A percentile compares a stretch with the other conserved stretches of the same genome.
Conservation (phyloP, 768 basidiomycete species). For the Mycena metata region DNA sequence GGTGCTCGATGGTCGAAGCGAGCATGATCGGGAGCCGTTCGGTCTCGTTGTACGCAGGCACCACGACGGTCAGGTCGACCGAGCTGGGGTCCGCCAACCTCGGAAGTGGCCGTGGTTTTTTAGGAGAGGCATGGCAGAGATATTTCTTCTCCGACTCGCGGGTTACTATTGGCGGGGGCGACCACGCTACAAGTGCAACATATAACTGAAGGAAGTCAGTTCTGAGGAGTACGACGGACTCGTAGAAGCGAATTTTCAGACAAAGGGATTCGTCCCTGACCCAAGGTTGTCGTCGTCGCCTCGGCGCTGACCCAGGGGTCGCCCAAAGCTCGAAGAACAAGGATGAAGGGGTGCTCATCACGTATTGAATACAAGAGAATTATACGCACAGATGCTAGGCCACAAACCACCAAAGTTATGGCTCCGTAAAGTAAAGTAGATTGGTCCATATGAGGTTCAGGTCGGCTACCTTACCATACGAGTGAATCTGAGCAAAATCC, state of each 20-base stretch:
- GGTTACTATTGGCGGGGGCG: slow-evolving; percentile 76
- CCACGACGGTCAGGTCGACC: slow-evolving; percentile 83
- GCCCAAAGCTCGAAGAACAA: slow-evolving; percentile 92
- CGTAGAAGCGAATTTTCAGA: slow-evolving; percentile 45
- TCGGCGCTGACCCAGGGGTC: slow-evolving; percentile 63
- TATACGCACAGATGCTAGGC: slow-evolving; percentile 55
- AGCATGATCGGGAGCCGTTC: slow-evolving; percentile 90
- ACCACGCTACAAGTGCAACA: slow-evolving; percentile 77
- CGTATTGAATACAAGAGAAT: slow-evolving; percentile 6
- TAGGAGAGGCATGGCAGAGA: slow-evolving; percentile 67
- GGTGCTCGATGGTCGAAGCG: slow-evolving; percentile 75
- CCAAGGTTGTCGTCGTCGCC: slow-evolving; percentile 71
- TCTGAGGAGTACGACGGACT: slow-evolving; percentile 5
- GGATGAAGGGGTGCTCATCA: slow-evolving; percentile 87
- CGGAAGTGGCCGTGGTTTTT: slow-evolving; percentile 68
- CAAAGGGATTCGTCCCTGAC: slow-evolving; percentile 62
- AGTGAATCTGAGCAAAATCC: slow-evolving; percentile 8
- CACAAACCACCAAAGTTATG: slow-evolving; percentile 48
- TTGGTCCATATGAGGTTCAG: slow-evolving; percentile 45
- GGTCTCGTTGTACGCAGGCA: slow-evolving; percentile 94
- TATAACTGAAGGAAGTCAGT: slow-evolving; percentile 67
- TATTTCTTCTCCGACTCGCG: slow-evolving; percentile 79
- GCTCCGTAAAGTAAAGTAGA: slow-evolving; percentile 53
- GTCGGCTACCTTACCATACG: slow-evolving; percentile 35
- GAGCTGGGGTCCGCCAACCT: slow-evolving; percentile 67